Evolutionary conservation across 2,329 filamentous ascomycete genomes (phyloP).

Genomic region (Cercospora nicotianae): DNA sequence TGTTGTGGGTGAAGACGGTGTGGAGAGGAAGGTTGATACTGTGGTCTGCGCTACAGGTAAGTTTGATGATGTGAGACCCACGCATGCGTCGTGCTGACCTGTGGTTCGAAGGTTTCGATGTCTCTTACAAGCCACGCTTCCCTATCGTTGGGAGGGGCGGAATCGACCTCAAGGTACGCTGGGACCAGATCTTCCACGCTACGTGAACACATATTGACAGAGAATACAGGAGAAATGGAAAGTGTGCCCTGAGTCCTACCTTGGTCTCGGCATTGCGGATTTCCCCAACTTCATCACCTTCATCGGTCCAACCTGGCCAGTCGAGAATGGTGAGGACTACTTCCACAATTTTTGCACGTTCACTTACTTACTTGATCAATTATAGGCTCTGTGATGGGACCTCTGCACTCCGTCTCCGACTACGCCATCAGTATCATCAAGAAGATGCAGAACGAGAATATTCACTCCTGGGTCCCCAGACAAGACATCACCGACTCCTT

Average conservation of each 20-base stretch:
- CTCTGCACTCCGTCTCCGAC: conserved; percentile 42
- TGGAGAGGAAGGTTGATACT: conserved; percentile 45
- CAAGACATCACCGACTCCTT: conserved; percentile 46
- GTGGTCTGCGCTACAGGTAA: conserved; percentile 46
- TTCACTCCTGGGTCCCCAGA: conserved; percentile 44
- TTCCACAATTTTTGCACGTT: neutral
- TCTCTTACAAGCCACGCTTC: conserved; percentile 47
- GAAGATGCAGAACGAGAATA: conserved; percentile 50
- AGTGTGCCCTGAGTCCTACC: conserved; percentile 42
- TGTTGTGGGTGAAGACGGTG: conserved; percentile 47
- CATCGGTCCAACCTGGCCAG: conserved; percentile 41
- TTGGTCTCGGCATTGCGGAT: conserved; percentile 45
- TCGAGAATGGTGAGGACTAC: conserved; percentile 41
- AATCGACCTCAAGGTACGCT: conserved; percentile 38
- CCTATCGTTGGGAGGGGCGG: conserved; percentile 46
- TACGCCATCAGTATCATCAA: conserved; percentile 47
- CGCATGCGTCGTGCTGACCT: neutral
- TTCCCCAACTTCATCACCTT: conserved; percentile 47
- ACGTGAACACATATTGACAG: neutral
- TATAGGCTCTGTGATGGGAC: conserved; percentile 49
- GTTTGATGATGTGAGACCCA: neutral
- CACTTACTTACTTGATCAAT: conserved; percentile 41
- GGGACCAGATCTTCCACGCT: neutral
- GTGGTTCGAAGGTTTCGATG: conserved; percentile 43
- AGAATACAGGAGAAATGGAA: conserved; percentile 40